A percentile compares a stretch with the other conserved stretches of the same genome.
These are phyloP conservation scores for Pulveroboletus sp. DNA, from an alignment of 768 basidiomycete species.

Conservation along the genomic window DNA sequence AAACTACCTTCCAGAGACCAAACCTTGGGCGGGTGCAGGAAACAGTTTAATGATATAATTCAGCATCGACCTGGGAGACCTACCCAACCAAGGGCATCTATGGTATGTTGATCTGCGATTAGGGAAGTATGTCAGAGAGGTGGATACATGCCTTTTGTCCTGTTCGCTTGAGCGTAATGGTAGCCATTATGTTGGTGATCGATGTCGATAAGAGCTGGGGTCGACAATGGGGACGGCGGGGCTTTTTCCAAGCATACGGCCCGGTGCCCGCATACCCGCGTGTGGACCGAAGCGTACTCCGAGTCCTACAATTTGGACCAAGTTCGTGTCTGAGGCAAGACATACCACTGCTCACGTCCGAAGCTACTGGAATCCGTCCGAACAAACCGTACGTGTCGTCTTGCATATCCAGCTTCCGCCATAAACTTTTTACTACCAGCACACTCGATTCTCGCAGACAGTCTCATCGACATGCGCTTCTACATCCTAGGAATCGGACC, in stretches of 20 bases:
- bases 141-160: slow-evolving; percentile 45
- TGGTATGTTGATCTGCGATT: slow-evolving; percentile 1
- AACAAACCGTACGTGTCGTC: not conserved
- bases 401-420: not conserved
- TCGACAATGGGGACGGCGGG: slow-evolving; percentile 1
- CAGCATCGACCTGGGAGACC: slow-evolving; percentile 6
- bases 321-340: too few species aligned
- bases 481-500: slow-evolving; percentile 79
- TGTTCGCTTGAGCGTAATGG: slow-evolving; percentile 54
- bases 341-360: too few species aligned
- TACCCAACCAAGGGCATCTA: slow-evolving; percentile 74
- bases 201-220: slow-evolving; percentile 8
- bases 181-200: slow-evolving; percentile 38
- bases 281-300: too few species aligned
- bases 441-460: not conserved
- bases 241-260: slow-evolving; percentile 11
- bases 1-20: slow-evolving; percentile 64
- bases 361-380: too few species aligned
- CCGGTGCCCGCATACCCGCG: not conserved
- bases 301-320: too few species aligned
- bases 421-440: not conserved
- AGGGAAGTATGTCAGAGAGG: not conserved
- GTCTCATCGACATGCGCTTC: slow-evolving; percentile 45
- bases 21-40: slow-evolving; percentile 38
- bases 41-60: not conserved